Evolutionary conservation across 192 early-diverging fungal species (phyloP).

Genomic region (Anaeromyces robustus): DNA sequence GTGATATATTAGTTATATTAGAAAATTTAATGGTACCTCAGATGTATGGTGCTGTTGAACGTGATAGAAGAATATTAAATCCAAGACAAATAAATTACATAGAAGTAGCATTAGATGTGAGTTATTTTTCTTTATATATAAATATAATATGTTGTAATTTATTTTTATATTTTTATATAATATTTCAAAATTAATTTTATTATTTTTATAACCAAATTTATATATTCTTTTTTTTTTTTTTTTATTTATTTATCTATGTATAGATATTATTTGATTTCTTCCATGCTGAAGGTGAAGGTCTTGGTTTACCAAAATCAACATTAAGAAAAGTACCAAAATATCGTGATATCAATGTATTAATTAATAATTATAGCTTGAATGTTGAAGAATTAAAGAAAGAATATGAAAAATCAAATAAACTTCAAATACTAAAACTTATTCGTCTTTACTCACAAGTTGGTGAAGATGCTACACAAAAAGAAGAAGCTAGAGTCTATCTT

Average conservation of each 20-base stretch:
- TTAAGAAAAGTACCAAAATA: constrained; percentile 19
- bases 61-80: constrained; percentile 22
- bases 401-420: constrained; percentile 16
- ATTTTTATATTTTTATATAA: too few species aligned
- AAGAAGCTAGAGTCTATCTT: not conserved
- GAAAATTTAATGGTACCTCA: constrained; percentile 57
- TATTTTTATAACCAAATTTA: too few species aligned
- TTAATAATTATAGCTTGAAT: constrained; percentile 14
- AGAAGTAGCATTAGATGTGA: not conserved
- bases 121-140: not conserved
- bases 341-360: constrained; percentile 11
- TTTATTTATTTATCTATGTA: too few species aligned
- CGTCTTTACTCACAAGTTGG: not conserved
- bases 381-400: constrained; percentile 20
- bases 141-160: not conserved
- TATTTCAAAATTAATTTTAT: too few species aligned
- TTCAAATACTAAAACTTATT: not conserved
- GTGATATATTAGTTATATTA: constrained; percentile 45
- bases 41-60: constrained; percentile 31
- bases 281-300: constrained; percentile 26
- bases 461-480: not conserved
- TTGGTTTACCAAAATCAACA: constrained; percentile 17
- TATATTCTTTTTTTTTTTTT: too few species aligned
- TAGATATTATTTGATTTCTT: constrained; percentile 27
- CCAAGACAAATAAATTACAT: constrained; percentile 21